Evolutionary conservation across 768 basidiomycete genomes (phyloP).

Genomic region (Mycena haematopus): DNA sequence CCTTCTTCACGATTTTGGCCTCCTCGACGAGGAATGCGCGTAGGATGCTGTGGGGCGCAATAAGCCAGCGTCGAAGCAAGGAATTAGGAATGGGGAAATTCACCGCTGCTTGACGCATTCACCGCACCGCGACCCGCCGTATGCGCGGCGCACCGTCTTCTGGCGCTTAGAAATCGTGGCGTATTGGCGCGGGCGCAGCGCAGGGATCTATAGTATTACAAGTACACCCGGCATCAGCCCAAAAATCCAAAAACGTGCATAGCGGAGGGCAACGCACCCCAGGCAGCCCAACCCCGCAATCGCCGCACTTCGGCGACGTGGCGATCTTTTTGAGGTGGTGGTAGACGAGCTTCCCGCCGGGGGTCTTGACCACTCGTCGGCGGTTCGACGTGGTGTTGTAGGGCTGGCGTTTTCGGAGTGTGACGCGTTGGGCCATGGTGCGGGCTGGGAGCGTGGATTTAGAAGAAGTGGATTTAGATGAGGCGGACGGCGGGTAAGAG

Average conservation of each 20-base stretch:
- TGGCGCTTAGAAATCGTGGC: slow-evolving; percentile 95
- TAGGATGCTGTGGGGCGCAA: slow-evolving; percentile 69
- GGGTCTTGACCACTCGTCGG: slow-evolving; percentile 95
- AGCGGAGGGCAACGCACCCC: too few species aligned
- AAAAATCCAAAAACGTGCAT: slow-evolving; percentile 16
- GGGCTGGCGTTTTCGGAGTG: slow-evolving; percentile 96
- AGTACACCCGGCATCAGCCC: too few species aligned
- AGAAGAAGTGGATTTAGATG: neutral
- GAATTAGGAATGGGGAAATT: slow-evolving; percentile 33
- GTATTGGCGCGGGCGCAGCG: slow-evolving; percentile 95
- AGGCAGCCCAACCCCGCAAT: slow-evolving; percentile 92
- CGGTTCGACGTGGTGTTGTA: slow-evolving; percentile 99
- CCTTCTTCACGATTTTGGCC: slow-evolving; percentile 99
- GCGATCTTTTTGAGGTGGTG: slow-evolving; percentile 97
- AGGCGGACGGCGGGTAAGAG: too few species aligned
- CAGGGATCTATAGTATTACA: too few species aligned
- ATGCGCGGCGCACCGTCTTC: slow-evolving; percentile 96
- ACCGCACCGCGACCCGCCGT: slow-evolving; percentile 97
- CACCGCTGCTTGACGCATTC: slow-evolving; percentile 95
- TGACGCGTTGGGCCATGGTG: slow-evolving; percentile 97
- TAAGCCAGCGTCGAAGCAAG: slow-evolving; percentile 11
- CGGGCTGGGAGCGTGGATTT: neutral
- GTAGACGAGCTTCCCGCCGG: slow-evolving; percentile 97
- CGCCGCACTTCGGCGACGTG: slow-evolving; percentile 95
- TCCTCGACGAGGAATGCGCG: slow-evolving; percentile 99